These are phyloP conservation scores for Phaffia tasmanica DNA, from an alignment of 768 basidiomycete genomes.

Conservation along the genomic window DNA sequence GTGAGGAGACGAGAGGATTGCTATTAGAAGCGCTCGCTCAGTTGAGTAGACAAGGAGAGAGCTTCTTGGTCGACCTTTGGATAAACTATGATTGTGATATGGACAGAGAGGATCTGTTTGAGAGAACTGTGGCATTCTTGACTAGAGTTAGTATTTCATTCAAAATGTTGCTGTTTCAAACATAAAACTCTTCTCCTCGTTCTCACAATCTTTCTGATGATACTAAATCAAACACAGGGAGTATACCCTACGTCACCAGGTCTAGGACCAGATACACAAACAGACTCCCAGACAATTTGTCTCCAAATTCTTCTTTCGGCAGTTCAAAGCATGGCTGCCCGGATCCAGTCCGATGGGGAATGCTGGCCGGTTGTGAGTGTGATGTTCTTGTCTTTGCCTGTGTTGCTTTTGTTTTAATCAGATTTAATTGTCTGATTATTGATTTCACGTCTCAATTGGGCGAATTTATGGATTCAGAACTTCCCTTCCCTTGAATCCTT, in stretches of 20 bases:
- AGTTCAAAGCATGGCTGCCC: conserved; percentile 72
- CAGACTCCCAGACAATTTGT: conserved; percentile 72
- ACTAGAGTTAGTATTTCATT: conserved; percentile 52
- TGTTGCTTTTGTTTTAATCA: neutral
- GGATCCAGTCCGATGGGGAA: conserved; percentile 45
- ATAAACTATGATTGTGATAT: conserved; percentile 94
- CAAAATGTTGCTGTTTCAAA: neutral
- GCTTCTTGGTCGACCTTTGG: conserved; percentile 89
- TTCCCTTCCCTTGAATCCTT: conserved; percentile 51
- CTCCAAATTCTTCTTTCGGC: conserved; percentile 77
- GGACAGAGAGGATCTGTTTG: conserved; percentile 92
- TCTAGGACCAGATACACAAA: conserved; percentile 48
- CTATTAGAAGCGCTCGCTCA: conserved; percentile 78
- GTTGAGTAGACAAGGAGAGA: conserved; percentile 56
- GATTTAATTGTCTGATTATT: neutral
- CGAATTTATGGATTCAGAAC: conserved; percentile 39
- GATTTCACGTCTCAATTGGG: neutral
- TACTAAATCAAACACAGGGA: conserved; percentile 44
- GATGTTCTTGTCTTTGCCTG: neutral
- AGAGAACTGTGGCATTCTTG: conserved; percentile 68
- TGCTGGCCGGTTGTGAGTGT: conserved; percentile 26
- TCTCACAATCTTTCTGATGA: neutral
- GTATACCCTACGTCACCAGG: conserved; percentile 62
- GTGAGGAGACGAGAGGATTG: conserved; percentile 75
- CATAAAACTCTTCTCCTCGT: too few relatives aligned